Conservation (phyloP, 202 grass and related monocot genomes). For the Cymbopogon flexuosus region DNA sequence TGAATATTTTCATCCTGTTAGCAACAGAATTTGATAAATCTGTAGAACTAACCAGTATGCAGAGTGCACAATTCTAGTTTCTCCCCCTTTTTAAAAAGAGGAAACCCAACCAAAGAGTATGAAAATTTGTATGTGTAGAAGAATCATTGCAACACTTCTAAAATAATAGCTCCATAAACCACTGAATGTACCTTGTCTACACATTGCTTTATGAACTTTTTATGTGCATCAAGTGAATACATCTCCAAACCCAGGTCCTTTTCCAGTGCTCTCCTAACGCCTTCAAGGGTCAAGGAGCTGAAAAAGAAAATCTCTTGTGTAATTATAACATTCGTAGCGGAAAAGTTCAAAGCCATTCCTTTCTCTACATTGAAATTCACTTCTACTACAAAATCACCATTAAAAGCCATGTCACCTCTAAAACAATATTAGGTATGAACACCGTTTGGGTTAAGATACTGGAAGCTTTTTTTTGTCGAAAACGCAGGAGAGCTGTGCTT, state of each 20-base stretch:
- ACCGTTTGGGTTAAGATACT: background rate
- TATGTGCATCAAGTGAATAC: conserved; percentile 78
- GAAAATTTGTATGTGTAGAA: background rate
- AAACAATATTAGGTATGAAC: background rate
- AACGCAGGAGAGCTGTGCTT: too few species aligned
- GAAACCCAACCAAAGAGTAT: background rate
- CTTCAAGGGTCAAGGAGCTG: conserved; percentile 89
- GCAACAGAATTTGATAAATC: background rate
- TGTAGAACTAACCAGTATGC: conserved; percentile 8
- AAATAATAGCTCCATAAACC: background rate
- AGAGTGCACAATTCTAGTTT: background rate
- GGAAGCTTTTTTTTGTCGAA: background rate
- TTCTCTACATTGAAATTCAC: background rate
- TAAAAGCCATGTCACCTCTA: background rate
- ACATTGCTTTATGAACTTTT: conserved; percentile 76
- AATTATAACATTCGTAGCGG: conserved; percentile 6
- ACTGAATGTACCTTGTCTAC: conserved; percentile 59
- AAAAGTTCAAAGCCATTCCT: conserved; percentile 9
- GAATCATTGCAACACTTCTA: background rate
- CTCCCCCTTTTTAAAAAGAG: background rate
- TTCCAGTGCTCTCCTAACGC: conserved; percentile 76
- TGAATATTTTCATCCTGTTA: background rate
- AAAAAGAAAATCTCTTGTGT: conserved; percentile 22
- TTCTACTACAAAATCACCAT: background rate
- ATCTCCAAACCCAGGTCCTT: conserved; percentile 62